Evolutionary conservation across 495 filamentous ascomycete genomes (phyloP).

Genomic region (Lasiosphaeria hispida): DNA sequence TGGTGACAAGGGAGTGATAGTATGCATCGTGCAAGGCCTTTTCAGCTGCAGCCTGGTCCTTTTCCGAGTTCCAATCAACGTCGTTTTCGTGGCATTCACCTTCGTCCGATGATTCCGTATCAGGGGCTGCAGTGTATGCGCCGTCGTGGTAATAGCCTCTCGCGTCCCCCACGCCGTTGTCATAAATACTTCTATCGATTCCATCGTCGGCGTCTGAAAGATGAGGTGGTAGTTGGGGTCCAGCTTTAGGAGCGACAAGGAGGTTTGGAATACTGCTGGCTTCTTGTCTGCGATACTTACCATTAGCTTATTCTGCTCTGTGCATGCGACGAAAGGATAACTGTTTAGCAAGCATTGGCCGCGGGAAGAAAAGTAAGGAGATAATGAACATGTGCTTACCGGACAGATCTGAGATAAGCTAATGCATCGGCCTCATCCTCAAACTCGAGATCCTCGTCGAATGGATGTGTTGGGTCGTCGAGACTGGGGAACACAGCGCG

Average conservation of each 20-base stretch:
- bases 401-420: constrained; percentile 74
- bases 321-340: constrained; percentile 16
- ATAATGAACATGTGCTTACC: constrained; percentile 53
- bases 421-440: constrained; percentile 63
- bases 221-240: constrained; percentile 43
- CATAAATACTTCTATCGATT: constrained; percentile 42
- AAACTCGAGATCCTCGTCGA: constrained; percentile 52
- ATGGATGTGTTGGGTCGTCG: constrained; percentile 46
- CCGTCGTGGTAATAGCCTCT: constrained; percentile 68
- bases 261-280: constrained; percentile 67
- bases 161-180: constrained; percentile 44
- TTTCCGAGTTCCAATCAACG: constrained; percentile 18
- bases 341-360: constrained; percentile 32
- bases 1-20: constrained; percentile 58
- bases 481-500: constrained; percentile 73
- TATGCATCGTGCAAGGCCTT: constrained; percentile 50
- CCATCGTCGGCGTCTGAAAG: constrained; percentile 21
- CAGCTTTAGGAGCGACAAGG: constrained; percentile 54
- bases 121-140: constrained; percentile 60
- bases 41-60: constrained; percentile 16
- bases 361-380: constrained; percentile 11
- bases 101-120: constrained; percentile 10
- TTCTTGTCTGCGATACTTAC: constrained; percentile 62
- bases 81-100: constrained; percentile 4
- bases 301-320: constrained; percentile 35